Percentiles rank a stretch among this genome's conserved stretches.
Evolutionary conservation across 257 asterid species (phyloP).

Genomic region (Agastache rugosa): DNA sequence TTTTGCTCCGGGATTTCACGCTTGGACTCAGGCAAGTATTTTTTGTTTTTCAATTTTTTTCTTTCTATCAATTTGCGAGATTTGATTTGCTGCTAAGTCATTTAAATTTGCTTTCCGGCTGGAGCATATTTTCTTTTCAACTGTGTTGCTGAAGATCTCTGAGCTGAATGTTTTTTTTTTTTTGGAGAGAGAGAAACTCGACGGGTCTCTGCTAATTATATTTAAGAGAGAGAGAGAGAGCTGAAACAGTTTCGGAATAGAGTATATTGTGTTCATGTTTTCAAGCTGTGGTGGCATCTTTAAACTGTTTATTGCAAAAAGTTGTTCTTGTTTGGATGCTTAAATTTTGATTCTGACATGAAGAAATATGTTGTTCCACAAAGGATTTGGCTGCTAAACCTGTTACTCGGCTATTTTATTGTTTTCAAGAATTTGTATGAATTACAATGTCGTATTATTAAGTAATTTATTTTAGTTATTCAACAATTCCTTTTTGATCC

Average conservation of each 20-base stretch:
- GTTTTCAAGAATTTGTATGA: too few relatives aligned
- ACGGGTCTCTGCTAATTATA: too few relatives aligned
- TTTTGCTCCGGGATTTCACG: neutral
- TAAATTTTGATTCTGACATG: neutral
- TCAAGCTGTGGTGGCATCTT: neutral
- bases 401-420: too few relatives aligned
- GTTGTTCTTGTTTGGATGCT: neutral
- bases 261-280: too few relatives aligned
- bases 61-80: neutral
- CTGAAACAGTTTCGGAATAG: neutral
- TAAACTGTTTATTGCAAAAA: neutral
- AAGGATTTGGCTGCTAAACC: too few relatives aligned
- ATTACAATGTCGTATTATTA: too few relatives aligned
- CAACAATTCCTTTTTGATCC: too few relatives aligned
- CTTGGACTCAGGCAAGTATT: conserved; percentile 28
- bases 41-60: too few relatives aligned
- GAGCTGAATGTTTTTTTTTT: neutral
- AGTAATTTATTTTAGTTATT: too few relatives aligned
- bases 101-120: too few relatives aligned
- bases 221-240: neutral
- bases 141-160: neutral
- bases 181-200: neutral
- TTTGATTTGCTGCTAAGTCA: neutral
- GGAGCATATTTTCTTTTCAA: neutral
- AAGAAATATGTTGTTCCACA: too few relatives aligned